Base-by-base conservation (phyloP, 78 protist genomes). In the Cavenderia fasciculata region DNA sequence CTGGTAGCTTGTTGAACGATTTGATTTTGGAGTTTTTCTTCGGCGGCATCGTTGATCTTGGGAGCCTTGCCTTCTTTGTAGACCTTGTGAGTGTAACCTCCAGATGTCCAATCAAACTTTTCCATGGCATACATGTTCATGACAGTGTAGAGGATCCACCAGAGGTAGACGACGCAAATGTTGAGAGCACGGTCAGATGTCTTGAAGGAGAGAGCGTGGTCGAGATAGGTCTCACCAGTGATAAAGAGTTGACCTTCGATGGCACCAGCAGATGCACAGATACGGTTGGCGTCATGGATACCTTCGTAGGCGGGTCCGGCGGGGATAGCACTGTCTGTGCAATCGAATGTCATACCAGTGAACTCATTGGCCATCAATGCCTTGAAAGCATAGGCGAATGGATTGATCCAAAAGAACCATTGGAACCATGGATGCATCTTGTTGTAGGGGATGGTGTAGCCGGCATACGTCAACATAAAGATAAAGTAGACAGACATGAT, bases 371-470 rank as follows among this genome's bases (percentile, higher is more conserved):
- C 31, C 73, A 85, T 72, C 0, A 85, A 5, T 6, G 77, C 91
- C 5, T 69, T 68, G 63, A 85, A 85, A 1, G 79, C 77, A 56
- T 85, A 85, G 25, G 43, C 3, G n/a, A 85, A 54, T 25, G 77
- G 79, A 36, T 68, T 66, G 23, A 36, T 11, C 77, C 77, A 71
- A 51, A 40, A 71, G 34, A 86, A 74, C 92, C 92, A 86, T 25
- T 66, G 36, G 68, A 85, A 85, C 92, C 92, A 86, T 56, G 61
- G 71, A 46, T 86, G 92, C 92, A 86, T 86, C 41, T 86, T 86
- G 2, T 36, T 16, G 18, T 44, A 33, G 38, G 74, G 71, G 29
- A 71, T 25, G 33, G 84, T 73, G 49, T 86, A 86, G n/a, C 92
- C 92, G 31, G 27, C n/a, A 31, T 86, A 86, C 43, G 56, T 74